A percentile compares a stretch with the other conserved stretches of the same genome.
Evolutionary conservation across 2,329 filamentous ascomycete species (phyloP).

Genomic region (Penicillium palitans): DNA sequence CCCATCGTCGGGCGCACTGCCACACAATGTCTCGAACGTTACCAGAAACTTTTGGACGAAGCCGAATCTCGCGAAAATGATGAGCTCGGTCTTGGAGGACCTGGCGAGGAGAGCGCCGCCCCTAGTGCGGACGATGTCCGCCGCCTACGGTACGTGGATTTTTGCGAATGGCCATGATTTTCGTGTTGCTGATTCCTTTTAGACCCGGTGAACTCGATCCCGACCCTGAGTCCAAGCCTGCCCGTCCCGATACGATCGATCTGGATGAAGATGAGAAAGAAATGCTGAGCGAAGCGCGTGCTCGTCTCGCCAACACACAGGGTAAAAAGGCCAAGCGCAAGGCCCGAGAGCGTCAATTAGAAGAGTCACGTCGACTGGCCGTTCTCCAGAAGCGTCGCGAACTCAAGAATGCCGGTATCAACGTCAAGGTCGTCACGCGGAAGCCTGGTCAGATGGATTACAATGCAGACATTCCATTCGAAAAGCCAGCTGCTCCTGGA

Average conservation of each 20-base stretch:
- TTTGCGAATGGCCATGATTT: neutral
- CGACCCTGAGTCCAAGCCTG: conserved; percentile 95
- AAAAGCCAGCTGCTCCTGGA: conserved; percentile 82
- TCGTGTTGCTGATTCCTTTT: conserved; percentile 15
- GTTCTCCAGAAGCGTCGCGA: conserved; percentile 92
- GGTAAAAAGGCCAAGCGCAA: conserved; percentile 99
- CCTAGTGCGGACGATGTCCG: conserved; percentile 92
- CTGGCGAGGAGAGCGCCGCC: conserved; percentile 77
- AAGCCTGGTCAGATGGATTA: conserved; percentile 99
- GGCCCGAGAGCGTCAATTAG: conserved; percentile 89
- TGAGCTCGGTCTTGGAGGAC: conserved; percentile 78
- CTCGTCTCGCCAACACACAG: conserved; percentile 93
- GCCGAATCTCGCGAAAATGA: conserved; percentile 84
- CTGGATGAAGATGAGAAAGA: conserved; percentile 99
- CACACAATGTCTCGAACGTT: conserved; percentile 94
- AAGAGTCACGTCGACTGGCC: conserved; percentile 87
- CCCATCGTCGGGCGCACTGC: conserved; percentile 95
- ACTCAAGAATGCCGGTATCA: conserved; percentile 96
- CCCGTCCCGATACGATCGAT: conserved; percentile 93
- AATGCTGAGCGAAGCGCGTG: conserved; percentile 96
- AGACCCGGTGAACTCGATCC: conserved; percentile 89
- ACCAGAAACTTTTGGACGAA: conserved; percentile 94
- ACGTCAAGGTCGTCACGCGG: conserved; percentile 87
- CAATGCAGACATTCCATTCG: conserved; percentile 97
- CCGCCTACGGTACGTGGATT: conserved; percentile 60